A percentile compares a stretch with the other conserved stretches of the same genome.
Conservation (phyloP, 768 basidiomycete species). For the Ramaria sp. region DNA sequence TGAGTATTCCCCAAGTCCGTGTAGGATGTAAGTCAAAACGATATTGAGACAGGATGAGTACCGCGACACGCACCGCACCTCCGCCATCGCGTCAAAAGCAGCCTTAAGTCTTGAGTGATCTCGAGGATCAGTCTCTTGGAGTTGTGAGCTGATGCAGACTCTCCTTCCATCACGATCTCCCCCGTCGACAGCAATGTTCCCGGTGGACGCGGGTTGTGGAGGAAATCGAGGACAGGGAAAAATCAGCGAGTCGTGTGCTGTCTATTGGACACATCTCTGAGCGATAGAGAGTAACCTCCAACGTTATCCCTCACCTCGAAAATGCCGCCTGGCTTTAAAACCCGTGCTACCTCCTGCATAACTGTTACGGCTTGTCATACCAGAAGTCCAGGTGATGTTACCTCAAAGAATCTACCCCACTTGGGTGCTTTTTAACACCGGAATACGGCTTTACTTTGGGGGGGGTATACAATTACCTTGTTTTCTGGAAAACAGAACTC, state of each 20-base stretch:
- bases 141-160: background rate
- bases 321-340: constrained; percentile 47
- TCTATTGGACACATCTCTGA: background rate
- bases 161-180: background rate
- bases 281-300: background rate
- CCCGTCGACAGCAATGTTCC: background rate
- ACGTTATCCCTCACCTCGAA: background rate
- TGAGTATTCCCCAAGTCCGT: background rate
- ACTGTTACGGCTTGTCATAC: background rate
- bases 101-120: constrained; percentile 52
- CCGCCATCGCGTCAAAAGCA: constrained; percentile 62
- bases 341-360: constrained; percentile 52
- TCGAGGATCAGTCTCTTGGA: constrained; percentile 18
- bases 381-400: constrained; percentile 14
- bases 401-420: constrained; percentile 63
- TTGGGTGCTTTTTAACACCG: constrained; percentile 14
- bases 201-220: background rate
- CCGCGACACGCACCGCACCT: constrained; percentile 1
- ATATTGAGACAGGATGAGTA: background rate
- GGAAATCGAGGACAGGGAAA: constrained; percentile 7
- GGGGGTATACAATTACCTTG: constrained; percentile 29
- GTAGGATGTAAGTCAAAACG: background rate
- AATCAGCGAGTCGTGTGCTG: background rate
- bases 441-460: background rate
- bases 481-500: constrained; percentile 65